Base-by-base conservation (phyloP, 169 alveolate species). In the Plasmodium fragile region DNA sequence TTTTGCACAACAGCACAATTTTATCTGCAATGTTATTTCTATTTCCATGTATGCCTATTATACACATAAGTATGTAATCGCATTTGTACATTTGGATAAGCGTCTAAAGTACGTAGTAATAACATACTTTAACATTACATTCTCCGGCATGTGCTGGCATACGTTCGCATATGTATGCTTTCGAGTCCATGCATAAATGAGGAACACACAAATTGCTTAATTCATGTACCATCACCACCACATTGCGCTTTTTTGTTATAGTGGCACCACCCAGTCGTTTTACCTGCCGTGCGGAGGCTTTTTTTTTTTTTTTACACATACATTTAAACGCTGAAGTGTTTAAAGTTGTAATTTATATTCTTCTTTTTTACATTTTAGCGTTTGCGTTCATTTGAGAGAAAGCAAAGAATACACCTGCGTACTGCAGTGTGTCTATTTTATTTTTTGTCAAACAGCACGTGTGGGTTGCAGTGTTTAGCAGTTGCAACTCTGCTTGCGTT, bases 401-500 rank as follows among this genome's bases (percentile, higher is more conserved):
- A 82, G 49, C 18, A 8, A 82, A 45, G 45, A 49, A 65, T n/a
- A 82, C 72, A 69, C 72, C 72, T n/a, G 34, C 36, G 28, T 25
- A 1, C 16, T 59, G 36, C 34, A 18, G 8, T 22, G 34, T 82
- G 28, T 69, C 30, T n/a, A 52, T 81, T 41, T 53, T 30, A 41
- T 70, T 82, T 82, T 82, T 82, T 82, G 92, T 82, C 92, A 82
- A 82, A 82, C 73, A 69, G 49, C 70, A 22, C 36, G 1, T 25
- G 73, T 55, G 10, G 36, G 73, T 78, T 39, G 81, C 72, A 82
- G 45, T 28, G 28, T 69, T 34, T 65, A 75, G 72, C 72, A 82
- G 28, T 2, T 36, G 28, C 73, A 59, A 7, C 34, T 55, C 1
- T 5, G 72, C 6, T n/a, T 1, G 41, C 55, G 55, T 45, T 45